These are phyloP conservation scores for Phytophthora rubi DNA, from an alignment of 352 stramenopile species.

Conservation along the genomic window DNA sequence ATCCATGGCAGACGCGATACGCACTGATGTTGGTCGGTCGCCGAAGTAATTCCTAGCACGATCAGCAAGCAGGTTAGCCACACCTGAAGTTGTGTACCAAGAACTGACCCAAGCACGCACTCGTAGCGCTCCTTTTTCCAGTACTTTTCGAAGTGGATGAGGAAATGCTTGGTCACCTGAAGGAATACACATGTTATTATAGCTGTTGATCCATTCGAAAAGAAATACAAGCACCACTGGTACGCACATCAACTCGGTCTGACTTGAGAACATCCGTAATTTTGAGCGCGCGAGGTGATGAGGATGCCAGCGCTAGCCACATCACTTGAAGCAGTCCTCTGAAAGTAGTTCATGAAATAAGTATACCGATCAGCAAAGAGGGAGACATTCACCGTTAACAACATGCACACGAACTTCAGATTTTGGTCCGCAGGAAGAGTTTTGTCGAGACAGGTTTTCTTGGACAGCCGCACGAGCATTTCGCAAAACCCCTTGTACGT, in stretches of 20 bases:
- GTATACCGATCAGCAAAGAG: neutral
- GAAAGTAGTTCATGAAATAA: constrained; percentile 3
- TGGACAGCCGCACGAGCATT: constrained; percentile 66
- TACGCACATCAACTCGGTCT: constrained; percentile 56
- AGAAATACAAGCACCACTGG: neutral
- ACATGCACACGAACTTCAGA: constrained; percentile 49
- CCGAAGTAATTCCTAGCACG: constrained; percentile 62
- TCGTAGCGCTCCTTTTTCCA: constrained; percentile 81
- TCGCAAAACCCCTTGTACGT: constrained; percentile 70
- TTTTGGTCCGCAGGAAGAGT: constrained; percentile 47
- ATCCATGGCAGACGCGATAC: neutral
- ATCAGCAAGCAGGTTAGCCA: neutral
- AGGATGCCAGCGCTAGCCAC: constrained; percentile 73
- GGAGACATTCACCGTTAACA: neutral
- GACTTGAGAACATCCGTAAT: constrained; percentile 79
- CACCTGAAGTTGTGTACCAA: neutral
- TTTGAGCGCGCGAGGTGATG: constrained; percentile 58
- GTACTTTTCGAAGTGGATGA: constrained; percentile 81
- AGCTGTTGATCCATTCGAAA: neutral
- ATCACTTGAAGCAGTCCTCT: constrained; percentile 84
- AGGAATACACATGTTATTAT: neutral
- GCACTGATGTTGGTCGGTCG: constrained; percentile 29
- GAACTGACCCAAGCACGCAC: constrained; percentile 29
- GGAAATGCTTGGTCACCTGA: constrained; percentile 69
- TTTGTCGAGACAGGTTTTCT: constrained; percentile 50